phyloP scores from a whole-genome alignment of 139 green algal species.

The Bryopsis sp. region DNA sequence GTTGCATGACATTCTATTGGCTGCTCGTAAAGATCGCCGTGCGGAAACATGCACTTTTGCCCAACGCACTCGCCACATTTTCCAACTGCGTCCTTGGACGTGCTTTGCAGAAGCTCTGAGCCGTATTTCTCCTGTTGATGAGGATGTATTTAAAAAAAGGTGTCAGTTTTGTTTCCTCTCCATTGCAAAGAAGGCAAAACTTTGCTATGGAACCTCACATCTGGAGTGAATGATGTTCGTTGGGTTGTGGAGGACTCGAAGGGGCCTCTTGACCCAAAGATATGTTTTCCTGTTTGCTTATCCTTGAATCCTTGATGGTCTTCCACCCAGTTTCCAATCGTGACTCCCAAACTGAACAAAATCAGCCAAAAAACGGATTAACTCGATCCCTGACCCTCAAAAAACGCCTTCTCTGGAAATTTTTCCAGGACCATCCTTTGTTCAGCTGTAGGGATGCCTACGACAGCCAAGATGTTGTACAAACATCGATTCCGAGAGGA shows the following conservation, averaged over 20 bases:
- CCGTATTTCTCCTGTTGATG: background rate
- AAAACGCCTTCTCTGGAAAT: too few species aligned
- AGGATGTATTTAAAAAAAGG: too few species aligned
- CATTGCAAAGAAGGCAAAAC: too few species aligned
- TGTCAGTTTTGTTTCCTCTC: too few species aligned
- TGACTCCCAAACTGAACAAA: background rate
- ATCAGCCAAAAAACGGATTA: background rate
- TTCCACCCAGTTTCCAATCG: constrained; percentile 3
- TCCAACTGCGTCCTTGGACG: background rate
- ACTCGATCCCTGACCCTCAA: too few species aligned
- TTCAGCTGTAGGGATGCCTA: too few species aligned
- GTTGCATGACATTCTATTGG: background rate
- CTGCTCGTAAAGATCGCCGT: background rate
- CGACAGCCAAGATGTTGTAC: too few species aligned
- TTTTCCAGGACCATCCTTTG: too few species aligned
- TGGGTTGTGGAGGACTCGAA: background rate
- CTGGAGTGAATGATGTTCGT: background rate
- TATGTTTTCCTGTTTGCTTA: background rate
- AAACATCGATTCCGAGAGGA: too few species aligned
- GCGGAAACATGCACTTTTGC: background rate
- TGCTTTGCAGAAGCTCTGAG: background rate
- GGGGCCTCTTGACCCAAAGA: background rate
- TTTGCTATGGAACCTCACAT: too few species aligned
- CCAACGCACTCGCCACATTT: background rate
- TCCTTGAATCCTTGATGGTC: background rate